Base-by-base conservation (phyloP, 345 rosid genomes). In the Litchi chinensis region DNA sequence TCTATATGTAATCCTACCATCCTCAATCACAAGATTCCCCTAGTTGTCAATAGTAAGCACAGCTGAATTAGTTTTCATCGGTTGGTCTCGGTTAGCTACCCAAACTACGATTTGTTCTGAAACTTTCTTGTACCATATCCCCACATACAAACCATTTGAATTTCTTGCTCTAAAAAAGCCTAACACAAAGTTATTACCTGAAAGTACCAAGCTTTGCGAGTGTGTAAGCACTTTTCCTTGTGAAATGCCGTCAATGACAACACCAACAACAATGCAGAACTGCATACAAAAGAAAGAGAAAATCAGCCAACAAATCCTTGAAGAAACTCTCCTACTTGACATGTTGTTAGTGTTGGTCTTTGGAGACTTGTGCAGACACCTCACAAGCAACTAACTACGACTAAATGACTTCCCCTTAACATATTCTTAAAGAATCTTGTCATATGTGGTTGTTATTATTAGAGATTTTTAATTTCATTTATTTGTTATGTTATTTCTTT, bases 181-280 rank as follows among this genome's bases (percentile, higher is more conserved):
- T 0, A 44, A 24, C 26, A n/a, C 26, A 70, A 70, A n/a, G n/a
- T n/a, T n/a, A n/a, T n/a, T n/a, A n/a, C n/a, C n/a, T n/a, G 76
- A 8, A n/a, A 76, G 68, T 60, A 19, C 32, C 37, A 77, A 22
- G 28, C 75, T 77, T 19, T 77, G 60, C 0, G 68, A 46, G 32
- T 6, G 68, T 48, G 16, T 70, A 5, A 77, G 48, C 21, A 1
- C 54, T 70, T 77, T 0, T 26, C 28, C 28, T 26, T 26, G 28
- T 26, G 28, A 26, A 26, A 26, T 26, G 28, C 28, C 1, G 1
- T 26, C 28, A 26, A 26, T 26, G 28, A 26, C 28, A 26, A 26
- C 28, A 26, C 1, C 28, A 26, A 26, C 28, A 26, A 21, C 19
- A 13, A 2, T 5, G 22, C 21, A 2, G 44, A 32, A 71, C 37